phyloP scores from a whole-genome alignment of 2,329 filamentous ascomycete species.

The Leptographium lundbergii region DNA sequence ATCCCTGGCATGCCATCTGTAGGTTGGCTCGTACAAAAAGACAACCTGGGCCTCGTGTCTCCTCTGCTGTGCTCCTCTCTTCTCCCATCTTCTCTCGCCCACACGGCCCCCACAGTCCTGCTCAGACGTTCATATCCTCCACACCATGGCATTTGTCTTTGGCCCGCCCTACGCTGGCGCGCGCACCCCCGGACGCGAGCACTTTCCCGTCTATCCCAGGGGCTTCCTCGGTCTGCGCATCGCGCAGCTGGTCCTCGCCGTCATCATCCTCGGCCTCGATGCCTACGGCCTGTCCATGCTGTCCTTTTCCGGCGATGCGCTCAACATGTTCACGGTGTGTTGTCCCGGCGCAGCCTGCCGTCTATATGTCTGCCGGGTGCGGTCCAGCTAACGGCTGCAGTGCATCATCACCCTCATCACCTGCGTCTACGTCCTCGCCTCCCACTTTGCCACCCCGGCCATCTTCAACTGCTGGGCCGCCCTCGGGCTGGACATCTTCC shows the following conservation, averaged over 20 bases:
- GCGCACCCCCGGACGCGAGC: conserved; percentile 27
- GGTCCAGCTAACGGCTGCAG: conserved; percentile 14
- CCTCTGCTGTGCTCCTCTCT: too few relatives aligned
- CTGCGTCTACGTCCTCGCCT: conserved; percentile 32
- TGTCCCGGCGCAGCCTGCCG: neutral
- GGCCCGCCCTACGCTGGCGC: conserved; percentile 13
- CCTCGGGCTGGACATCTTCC: conserved; percentile 35
- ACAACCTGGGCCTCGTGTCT: too few relatives aligned
- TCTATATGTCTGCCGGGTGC: too few relatives aligned
- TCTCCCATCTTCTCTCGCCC: too few relatives aligned
- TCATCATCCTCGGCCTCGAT: conserved; percentile 33
- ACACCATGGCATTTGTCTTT: neutral
- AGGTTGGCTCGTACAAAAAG: too few relatives aligned
- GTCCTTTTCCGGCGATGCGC: conserved; percentile 22
- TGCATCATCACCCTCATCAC: conserved; percentile 30
- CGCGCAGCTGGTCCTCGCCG: conserved; percentile 30
- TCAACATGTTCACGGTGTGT: conserved; percentile 25
- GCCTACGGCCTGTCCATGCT: conserved; percentile 27
- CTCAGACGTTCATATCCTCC: neutral
- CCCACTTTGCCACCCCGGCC: conserved; percentile 25
- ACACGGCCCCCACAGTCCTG: too few relatives aligned
- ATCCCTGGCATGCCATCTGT: too few relatives aligned
- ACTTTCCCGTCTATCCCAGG: conserved; percentile 31
- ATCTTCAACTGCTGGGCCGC: conserved; percentile 42
- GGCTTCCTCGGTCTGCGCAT: conserved; percentile 31